Evolutionary conservation across 345 rosid genomes (phyloP).

Genomic region (Acer campestre): DNA sequence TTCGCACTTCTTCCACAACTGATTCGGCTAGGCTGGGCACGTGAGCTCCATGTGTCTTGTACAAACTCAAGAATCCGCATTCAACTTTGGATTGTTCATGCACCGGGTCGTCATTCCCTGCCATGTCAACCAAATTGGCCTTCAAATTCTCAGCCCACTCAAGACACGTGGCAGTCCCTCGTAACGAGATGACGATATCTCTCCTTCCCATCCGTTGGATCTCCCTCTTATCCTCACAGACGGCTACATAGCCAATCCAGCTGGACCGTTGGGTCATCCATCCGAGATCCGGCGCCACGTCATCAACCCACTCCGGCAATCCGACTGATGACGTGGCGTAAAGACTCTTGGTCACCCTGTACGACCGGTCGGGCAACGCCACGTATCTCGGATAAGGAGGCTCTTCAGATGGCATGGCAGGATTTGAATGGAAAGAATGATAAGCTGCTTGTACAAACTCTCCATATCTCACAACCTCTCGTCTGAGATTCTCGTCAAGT

Average conservation of each 20-base stretch:
- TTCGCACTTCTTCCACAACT: constrained; percentile 51
- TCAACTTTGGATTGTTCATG: constrained; percentile 60
- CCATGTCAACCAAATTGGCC: constrained; percentile 50
- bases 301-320: constrained; percentile 83
- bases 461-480: constrained; percentile 61
- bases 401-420: constrained; percentile 58
- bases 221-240: constrained; percentile 74
- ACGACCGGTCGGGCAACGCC: constrained; percentile 66
- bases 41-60: constrained; percentile 53
- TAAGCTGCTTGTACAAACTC: constrained; percentile 59
- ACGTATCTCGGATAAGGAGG: constrained; percentile 62
- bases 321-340: constrained; percentile 91
- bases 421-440: constrained; percentile 74
- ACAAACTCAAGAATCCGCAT: constrained; percentile 80
- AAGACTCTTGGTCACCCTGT: constrained; percentile 71
- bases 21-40: constrained; percentile 61
- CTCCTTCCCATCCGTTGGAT: constrained; percentile 96
- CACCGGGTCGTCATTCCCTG: constrained; percentile 27
- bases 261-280: constrained; percentile 98
- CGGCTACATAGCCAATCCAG: constrained; percentile 95
- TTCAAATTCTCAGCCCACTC: constrained; percentile 96
- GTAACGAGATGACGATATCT: constrained; percentile 85
- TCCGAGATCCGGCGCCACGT: constrained; percentile 76
- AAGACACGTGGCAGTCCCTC: constrained; percentile 92
- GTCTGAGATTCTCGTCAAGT: constrained; percentile 63